Conservation (phyloP, 768 basidiomycete genomes). For the Russula brevipes region DNA sequence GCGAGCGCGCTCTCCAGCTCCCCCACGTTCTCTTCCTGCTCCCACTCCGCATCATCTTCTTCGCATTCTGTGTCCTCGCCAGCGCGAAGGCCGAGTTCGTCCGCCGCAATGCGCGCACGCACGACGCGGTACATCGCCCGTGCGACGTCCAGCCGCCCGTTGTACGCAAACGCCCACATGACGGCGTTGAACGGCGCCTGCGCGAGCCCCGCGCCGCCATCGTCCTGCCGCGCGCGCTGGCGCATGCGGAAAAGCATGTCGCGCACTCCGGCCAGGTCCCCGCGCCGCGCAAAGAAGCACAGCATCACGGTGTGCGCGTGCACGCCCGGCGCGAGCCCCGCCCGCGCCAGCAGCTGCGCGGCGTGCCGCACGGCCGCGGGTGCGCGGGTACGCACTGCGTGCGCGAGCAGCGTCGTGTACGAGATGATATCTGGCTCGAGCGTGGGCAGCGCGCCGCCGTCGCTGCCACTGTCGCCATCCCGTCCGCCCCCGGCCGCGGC, state of each 20-base stretch:
- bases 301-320: conserved; percentile 59
- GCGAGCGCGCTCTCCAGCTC: conserved; percentile 38
- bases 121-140: conserved; percentile 52
- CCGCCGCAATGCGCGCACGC: conserved; percentile 25
- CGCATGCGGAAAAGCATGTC: conserved; percentile 50
- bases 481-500: background rate
- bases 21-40: conserved; percentile 32
- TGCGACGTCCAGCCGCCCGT: conserved; percentile 50
- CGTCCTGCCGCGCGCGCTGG: conserved; percentile 31
- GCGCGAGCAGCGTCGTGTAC: conserved; percentile 59
- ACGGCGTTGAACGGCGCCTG: conserved; percentile 65
- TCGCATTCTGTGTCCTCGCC: conserved; percentile 26
- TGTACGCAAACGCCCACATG: conserved; percentile 61
- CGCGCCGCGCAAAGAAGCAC: conserved; percentile 46
- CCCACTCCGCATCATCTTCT: conserved; percentile 32
- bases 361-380: conserved; percentile 46
- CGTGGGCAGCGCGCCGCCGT: background rate
- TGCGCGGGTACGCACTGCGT: conserved; percentile 52
- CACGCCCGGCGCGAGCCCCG: conserved; percentile 52
- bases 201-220: conserved; percentile 42
- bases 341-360: conserved; percentile 46
- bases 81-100: no score
- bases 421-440: conserved; percentile 59
- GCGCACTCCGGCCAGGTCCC: conserved; percentile 50
- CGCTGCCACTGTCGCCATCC: conserved; percentile 17